Conservation (phyloP, 768 basidiomycete species). For the Pholiota conissans region DNA sequence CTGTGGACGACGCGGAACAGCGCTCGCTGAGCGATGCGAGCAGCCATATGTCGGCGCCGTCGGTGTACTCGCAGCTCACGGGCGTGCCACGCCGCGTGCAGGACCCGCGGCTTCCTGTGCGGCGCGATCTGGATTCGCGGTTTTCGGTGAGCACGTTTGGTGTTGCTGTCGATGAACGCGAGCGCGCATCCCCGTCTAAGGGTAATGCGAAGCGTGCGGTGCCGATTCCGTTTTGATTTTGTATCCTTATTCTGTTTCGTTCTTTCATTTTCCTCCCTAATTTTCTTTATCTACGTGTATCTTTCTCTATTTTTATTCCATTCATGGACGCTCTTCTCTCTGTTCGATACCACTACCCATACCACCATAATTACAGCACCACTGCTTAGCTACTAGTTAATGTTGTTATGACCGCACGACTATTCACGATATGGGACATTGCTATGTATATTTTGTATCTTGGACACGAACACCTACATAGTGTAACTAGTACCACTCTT, state of each 20-base stretch:
- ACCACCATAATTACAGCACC: too few relatives aligned
- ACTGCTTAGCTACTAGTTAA: too few relatives aligned
- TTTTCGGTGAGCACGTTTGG: slow-evolving; percentile 49
- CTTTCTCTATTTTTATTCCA: too few relatives aligned
- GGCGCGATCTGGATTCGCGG: slow-evolving; percentile 30
- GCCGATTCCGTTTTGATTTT: background rate
- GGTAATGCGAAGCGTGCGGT: background rate
- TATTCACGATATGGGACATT: too few relatives aligned
- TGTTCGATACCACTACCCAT: too few relatives aligned
- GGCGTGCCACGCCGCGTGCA: slow-evolving; percentile 58
- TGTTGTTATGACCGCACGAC: too few relatives aligned
- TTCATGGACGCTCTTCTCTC: too few relatives aligned
- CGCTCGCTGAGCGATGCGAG: slow-evolving; percentile 52
- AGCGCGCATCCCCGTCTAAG: background rate
- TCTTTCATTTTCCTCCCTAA: background rate
- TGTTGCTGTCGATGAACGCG: background rate
- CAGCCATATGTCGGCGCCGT: slow-evolving; percentile 44
- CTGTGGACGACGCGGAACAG: slow-evolving; percentile 5
- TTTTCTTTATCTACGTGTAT: too few relatives aligned
- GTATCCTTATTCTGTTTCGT: background rate
- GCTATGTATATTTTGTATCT: too few relatives aligned
- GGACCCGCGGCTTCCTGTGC: slow-evolving; percentile 65
- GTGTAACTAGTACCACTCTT: too few relatives aligned
- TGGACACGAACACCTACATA: too few relatives aligned
- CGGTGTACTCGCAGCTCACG: slow-evolving; percentile 69